phyloP scores from a whole-genome alignment of 306 rosid species.

The Cyclanthera cordifolia region DNA sequence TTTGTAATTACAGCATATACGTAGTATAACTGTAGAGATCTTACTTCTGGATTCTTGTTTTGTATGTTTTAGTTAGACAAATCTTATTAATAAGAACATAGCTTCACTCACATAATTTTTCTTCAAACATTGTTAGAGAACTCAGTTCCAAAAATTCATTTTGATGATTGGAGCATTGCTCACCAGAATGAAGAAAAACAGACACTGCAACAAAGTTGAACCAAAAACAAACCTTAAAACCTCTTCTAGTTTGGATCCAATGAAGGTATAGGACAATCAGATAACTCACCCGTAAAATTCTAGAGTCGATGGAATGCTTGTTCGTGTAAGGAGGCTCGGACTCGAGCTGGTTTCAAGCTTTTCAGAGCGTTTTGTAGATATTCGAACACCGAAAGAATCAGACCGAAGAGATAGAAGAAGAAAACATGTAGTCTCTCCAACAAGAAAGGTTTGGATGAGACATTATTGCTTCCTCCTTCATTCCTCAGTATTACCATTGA shows the following conservation, averaged over 20 bases:
- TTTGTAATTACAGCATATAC: no score
- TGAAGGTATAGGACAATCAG: neutral
- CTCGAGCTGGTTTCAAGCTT: conserved; percentile 55
- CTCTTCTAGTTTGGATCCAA: neutral
- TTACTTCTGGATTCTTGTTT: no score
- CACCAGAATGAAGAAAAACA: neutral
- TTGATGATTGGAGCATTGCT: neutral
- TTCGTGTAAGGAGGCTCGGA: conserved; percentile 33
- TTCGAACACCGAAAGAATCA: conserved; percentile 37
- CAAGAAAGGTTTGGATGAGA: conserved; percentile 20
- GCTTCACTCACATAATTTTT: no score
- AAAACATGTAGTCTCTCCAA: conserved; percentile 33
- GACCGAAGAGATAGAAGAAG: conserved; percentile 44
- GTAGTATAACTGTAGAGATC: no score
- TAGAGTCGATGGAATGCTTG: conserved; percentile 13
- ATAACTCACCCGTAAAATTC: neutral
- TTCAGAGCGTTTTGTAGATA: conserved; percentile 32
- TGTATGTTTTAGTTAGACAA: no score
- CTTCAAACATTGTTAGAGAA: neutral
- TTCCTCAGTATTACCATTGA: conserved; percentile 21
- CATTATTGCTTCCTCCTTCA: conserved; percentile 32
- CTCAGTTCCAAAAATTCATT: conserved; percentile 1
- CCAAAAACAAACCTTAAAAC: neutral
- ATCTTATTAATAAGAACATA: no score
- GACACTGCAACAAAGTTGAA: conserved; percentile 6